Conservation (phyloP, 371 early-diverging fungal genomes). For the Mortierella polycephala region DNA sequence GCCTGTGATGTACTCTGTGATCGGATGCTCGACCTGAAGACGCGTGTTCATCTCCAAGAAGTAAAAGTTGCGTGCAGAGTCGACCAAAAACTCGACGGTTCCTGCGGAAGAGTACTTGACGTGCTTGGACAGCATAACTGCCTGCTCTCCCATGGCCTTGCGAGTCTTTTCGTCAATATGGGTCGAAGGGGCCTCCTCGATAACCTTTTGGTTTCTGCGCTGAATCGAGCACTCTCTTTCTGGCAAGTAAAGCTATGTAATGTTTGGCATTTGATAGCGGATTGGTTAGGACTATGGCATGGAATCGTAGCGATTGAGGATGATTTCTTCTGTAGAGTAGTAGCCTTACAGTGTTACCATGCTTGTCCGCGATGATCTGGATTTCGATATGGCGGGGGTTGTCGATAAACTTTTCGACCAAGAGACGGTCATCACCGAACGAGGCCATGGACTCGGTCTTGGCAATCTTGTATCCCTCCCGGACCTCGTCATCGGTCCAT, state of each 20-base stretch:
- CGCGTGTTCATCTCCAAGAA: constrained; percentile 93
- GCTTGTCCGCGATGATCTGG: constrained; percentile 75
- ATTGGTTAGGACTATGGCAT: neutral
- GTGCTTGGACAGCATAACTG: constrained; percentile 81
- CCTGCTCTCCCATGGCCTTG: constrained; percentile 85
- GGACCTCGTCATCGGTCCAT: constrained; percentile 74
- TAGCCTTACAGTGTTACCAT: constrained; percentile 62
- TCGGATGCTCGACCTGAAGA: constrained; percentile 96
- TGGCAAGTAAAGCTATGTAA: constrained; percentile 77
- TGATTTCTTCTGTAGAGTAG: neutral
- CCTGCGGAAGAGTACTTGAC: constrained; percentile 88
- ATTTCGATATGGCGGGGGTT: constrained; percentile 93
- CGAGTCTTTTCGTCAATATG: constrained; percentile 71
- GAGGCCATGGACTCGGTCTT: constrained; percentile 85
- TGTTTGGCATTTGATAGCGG: too few species aligned
- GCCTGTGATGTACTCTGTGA: constrained; percentile 94
- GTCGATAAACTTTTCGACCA: constrained; percentile 95
- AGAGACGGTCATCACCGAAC: constrained; percentile 90
- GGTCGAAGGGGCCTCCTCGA: constrained; percentile 85
- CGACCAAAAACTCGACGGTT: constrained; percentile 91
- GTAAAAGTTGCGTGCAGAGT: constrained; percentile 79
- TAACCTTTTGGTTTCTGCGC: constrained; percentile 88
- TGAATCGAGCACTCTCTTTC: constrained; percentile 95
- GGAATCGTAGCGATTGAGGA: neutral
- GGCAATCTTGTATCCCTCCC: constrained; percentile 84